Base-by-base conservation (phyloP, 148 eudicot species). In the Rhododendron vialii region DNA sequence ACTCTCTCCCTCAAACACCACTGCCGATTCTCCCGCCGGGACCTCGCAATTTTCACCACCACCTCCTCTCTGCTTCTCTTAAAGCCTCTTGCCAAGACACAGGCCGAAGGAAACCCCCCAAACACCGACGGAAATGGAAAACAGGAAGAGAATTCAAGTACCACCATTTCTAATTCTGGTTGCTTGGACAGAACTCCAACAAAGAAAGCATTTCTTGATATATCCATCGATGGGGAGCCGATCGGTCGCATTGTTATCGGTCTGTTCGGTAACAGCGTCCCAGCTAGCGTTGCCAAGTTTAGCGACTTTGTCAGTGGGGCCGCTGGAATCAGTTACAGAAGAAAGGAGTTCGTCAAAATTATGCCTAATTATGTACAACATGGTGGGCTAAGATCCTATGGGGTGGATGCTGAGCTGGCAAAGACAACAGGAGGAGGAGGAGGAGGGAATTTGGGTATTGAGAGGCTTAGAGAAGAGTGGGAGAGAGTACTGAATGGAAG, bases 321-420 rank as follows among this genome's bases (percentile, higher is more conserved):
- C 38, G 94, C 98, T 2, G 99, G 99, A 2, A 85, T 95, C 13
- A 94, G 91, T 83, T 96, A 90, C 84, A 91, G 94, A 85, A 93
- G 96, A 77, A 96, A 96, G 83, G 98, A 94, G 82, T 96, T 96
- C 76, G 71, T 89, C 2, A 94, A 93, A 82, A 96, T 96, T 83
- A 90, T 90, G 92, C 99, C 98, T 5, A 91, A 88, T 69, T 96
- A 96, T 73, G 92, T 96, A 17, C 99, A 95, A 78, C 97, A 96
- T 78, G 98, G 98, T 6, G 99, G 99, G 15, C 88, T 96, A n/a
- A 92, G 96, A 77, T 96, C 99, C 24, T 96, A 92, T 59, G 98
- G 99, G 10, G 95, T 92, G 33, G 99, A 96, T 85, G 97, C 98
- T 17, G 99, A 96, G 86, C 90, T 96, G 18, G 98, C 98, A 5